Conservation (phyloP, 177 flowering plant species). For the Vitis hybrid region DNA sequence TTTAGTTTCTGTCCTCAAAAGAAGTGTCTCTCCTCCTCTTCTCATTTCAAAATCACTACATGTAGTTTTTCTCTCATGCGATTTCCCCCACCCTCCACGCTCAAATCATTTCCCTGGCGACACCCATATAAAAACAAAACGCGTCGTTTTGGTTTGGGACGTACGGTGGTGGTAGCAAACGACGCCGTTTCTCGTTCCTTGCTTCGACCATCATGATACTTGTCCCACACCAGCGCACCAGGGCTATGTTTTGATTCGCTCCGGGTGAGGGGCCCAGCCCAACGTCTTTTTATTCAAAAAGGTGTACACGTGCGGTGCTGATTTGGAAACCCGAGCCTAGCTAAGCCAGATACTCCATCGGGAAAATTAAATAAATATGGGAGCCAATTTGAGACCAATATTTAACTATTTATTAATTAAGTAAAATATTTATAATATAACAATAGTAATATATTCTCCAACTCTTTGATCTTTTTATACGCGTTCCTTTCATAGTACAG, state of each 20-base stretch:
- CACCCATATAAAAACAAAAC: too few relatives aligned
- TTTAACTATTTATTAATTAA: too few relatives aligned
- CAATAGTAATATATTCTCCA: too few relatives aligned
- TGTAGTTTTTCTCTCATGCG: background rate
- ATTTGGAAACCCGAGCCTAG: slow-evolving; percentile 16
- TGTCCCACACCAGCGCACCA: slow-evolving; percentile 8
- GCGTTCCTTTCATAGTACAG: slow-evolving; percentile 21
- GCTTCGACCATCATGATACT: background rate
- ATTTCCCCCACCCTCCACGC: background rate
- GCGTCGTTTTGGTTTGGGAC: too few relatives aligned
- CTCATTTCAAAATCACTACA: background rate
- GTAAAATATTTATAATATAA: too few relatives aligned
- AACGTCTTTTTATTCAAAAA: slow-evolving; percentile 5
- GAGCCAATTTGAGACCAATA: too few relatives aligned
- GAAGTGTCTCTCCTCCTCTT: background rate
- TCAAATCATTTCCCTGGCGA: too few relatives aligned
- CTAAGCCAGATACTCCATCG: too few relatives aligned
- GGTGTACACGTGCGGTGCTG: slow-evolving; percentile 24
- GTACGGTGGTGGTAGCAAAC: too few relatives aligned
- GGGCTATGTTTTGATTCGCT: background rate
- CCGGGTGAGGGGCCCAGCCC: background rate
- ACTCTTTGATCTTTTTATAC: slow-evolving; percentile 2
- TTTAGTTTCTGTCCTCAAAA: background rate
- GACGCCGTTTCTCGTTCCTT: too few relatives aligned
- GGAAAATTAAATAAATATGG: too few relatives aligned